phyloP scores from a whole-genome alignment of 1,139 yeast species.

The Debaryomycetaceae sp. region DNA sequence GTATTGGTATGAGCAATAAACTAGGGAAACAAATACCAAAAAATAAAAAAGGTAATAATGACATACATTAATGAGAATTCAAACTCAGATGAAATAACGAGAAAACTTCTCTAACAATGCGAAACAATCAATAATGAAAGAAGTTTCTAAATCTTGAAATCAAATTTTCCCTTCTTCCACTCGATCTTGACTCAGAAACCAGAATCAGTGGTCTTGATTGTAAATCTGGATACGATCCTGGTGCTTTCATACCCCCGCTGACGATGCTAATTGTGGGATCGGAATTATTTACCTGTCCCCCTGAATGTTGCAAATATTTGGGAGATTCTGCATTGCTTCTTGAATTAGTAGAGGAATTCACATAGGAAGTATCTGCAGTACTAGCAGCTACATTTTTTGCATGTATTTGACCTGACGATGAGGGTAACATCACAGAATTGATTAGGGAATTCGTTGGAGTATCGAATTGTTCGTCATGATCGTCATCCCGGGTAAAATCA shows the following conservation, averaged over 20 bases:
- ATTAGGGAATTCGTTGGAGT: constrained; percentile 24
- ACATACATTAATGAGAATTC: background rate
- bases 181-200: constrained; percentile 4
- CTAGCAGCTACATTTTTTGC: background rate
- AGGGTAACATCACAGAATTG: constrained; percentile 11
- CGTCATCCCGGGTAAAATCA: constrained; percentile 8
- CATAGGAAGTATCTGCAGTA: constrained; percentile 6
- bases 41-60: background rate
- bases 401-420: background rate
- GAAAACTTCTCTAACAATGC: background rate
- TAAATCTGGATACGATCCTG: constrained; percentile 23
- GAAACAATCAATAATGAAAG: constrained; percentile 21
- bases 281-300: background rate
- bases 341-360: constrained; percentile 1
- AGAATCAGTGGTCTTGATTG: constrained; percentile 8
- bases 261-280: background rate
- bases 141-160: constrained; percentile 33
- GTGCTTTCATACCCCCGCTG: constrained; percentile 13
- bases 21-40: background rate
- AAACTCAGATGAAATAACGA: background rate
- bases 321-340: background rate
- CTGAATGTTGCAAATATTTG: background rate
- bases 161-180: constrained; percentile 24
- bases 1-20: background rate
- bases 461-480: constrained; percentile 15